Evolutionary conservation across 2,329 filamentous ascomycete species (phyloP).

Genomic region (Penicillium rolfsii): DNA sequence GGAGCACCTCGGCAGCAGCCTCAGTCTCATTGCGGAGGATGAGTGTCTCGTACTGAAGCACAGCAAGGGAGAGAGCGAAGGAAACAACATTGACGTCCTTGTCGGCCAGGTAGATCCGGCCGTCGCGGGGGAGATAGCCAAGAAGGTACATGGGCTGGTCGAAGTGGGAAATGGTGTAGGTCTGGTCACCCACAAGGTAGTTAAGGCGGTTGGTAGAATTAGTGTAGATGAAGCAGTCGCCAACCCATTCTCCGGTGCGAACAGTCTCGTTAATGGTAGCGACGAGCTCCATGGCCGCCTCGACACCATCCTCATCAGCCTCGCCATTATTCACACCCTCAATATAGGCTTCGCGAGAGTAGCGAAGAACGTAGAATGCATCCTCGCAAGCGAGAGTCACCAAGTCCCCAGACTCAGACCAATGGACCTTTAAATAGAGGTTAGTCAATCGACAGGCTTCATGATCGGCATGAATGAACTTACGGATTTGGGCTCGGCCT

Average conservation of each 20-base stretch:
- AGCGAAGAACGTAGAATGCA: slow-evolving; percentile 90
- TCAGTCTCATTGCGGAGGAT: slow-evolving; percentile 94
- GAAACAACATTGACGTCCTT: slow-evolving; percentile 93
- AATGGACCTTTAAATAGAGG: slow-evolving; percentile 70
- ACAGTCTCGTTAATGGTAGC: slow-evolving; percentile 94
- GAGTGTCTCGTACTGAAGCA: slow-evolving; percentile 95
- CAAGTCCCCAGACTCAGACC: slow-evolving; percentile 95
- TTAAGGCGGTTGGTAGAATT: slow-evolving; percentile 96
- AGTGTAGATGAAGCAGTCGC: slow-evolving; percentile 98
- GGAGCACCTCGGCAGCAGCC: slow-evolving; percentile 80
- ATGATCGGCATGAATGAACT: slow-evolving; percentile 28
- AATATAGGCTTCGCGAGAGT: slow-evolving; percentile 84
- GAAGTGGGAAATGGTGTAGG: slow-evolving; percentile 96
- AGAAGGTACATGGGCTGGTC: slow-evolving; percentile 94
- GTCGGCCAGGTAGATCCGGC: slow-evolving; percentile 91
- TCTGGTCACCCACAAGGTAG: slow-evolving; percentile 96
- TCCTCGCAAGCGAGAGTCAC: slow-evolving; percentile 93
- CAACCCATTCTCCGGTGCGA: slow-evolving; percentile 94
- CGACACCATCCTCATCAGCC: slow-evolving; percentile 87
- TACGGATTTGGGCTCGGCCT: slow-evolving; percentile 69
- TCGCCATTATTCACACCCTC: slow-evolving; percentile 80
- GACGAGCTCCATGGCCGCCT: slow-evolving; percentile 93
- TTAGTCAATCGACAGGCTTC: slow-evolving; percentile 23
- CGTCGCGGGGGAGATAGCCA: slow-evolving; percentile 92
- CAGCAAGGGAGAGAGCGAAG: slow-evolving; percentile 85